Base-by-base conservation (phyloP, 768 basidiomycete genomes). In the Leccinum rimulosum region DNA sequence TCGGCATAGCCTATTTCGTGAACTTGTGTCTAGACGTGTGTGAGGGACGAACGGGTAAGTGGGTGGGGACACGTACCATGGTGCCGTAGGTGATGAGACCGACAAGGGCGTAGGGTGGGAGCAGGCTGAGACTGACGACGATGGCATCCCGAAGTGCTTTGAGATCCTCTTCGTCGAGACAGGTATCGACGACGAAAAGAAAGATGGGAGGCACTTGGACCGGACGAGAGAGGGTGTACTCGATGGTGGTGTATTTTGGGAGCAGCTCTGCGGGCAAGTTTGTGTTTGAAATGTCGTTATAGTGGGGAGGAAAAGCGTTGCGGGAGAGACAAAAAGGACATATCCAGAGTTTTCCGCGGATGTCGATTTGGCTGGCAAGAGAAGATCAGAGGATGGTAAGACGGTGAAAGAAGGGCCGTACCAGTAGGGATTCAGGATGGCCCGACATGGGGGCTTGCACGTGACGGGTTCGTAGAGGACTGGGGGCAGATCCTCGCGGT, bases 241-340 rank as follows among this genome's bases (percentile, higher is more conserved):
- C 97, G 76, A 99, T 97, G 8, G 97, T 99, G 33, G 97, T 98
- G 81, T 98, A 98, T 76, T 97, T 95, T 70, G 96, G 95, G 40
- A 98, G 76, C 31, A 99, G 83, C 73, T 99, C 97, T 14, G 95
- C 90, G 52, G 97, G 97, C 19, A 98, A 84, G 75, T 98, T 98
- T 64, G 91, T 95, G 75, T 89, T 90, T 50, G 95, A 94, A 64
- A 99, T 96, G 72, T 98, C 96, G 77, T 97, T 96, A 82, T 99
- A 99, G 74, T 99, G 96, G 0, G 93, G 91, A 5, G 97, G 97
- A 78, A 99, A 98, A 3, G 95, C 86, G 73, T 98, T 99, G 60
- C 97, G 89, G 36, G 91, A 88, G 54, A 99, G 81, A 77, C 97
- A 99, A 80, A 99, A 98, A 4, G 97, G 97, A 70, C 97, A 99